Base-by-base conservation (phyloP, 2,329 filamentous ascomycete species). In the Talaromyces atroroseus region DNA sequence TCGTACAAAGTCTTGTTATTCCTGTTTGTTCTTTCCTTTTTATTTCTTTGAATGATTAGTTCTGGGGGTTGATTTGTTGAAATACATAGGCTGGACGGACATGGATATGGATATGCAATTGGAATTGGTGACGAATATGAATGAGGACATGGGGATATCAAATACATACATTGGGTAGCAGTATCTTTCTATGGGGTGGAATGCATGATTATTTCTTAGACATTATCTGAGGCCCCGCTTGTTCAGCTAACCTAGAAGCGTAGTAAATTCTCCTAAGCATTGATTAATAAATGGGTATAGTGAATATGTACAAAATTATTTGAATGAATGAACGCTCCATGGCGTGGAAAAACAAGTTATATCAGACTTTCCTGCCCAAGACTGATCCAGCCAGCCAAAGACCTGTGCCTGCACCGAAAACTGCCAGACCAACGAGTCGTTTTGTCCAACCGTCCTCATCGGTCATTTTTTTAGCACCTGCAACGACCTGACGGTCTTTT, bases 361-460 rank as follows among this genome's bases (percentile, higher is more conserved):
- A 49, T 54, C 36, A 54, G 11, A 46, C 18, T 32, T 58, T 44
- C 56, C 61, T 61, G 57, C 69, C 68, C 38, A 72, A 56, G 32
- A 70, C 64, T 26, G 69, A 72, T 38, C 69, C 70, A 34, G 70
- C 64, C 21, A 71, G 58, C 71, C 71, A 73, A 34, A 69, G 60
- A 34, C 70, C 70, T 44, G 69, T 67, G 57, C 68, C 72, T 47
- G 64, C 65, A 32, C 68, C 68, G 36, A 73, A 55, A 20, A 72
- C 66, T 38, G 68, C 68, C 21, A 68, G 52, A 1, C 71, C 71
- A n/a, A 72, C 62, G 12, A 71, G 58, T 49, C 69, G 68, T 61
- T 72, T 80, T 79, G 83, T 86, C 82, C 85, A 88, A 54, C 82
- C 81, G 34, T 85, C 80, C 54, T 87, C 83, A 2, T 81, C 85